Percentiles rank a stretch among this genome's conserved stretches.
These are phyloP conservation scores for Eucalyptus tenuipes DNA, from an alignment of 345 rosid genomes.

Conservation along the genomic window DNA sequence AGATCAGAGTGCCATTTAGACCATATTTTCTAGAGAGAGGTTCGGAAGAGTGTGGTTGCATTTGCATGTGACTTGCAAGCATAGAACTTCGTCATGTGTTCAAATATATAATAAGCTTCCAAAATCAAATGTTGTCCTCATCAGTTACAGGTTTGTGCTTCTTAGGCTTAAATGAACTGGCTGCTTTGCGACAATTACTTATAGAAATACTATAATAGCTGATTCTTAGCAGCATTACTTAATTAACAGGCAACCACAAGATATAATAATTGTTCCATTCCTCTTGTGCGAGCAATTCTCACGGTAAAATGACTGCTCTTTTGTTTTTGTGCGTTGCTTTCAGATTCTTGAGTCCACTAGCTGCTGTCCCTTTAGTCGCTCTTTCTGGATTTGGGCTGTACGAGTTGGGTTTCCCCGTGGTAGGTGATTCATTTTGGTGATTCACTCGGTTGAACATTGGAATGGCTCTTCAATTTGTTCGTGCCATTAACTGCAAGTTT, in stretches of 20 bases:
- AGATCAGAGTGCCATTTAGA: background rate
- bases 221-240: background rate
- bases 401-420: conserved; percentile 89
- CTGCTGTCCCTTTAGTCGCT: conserved; percentile 88
- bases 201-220: background rate
- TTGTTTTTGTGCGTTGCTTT: background rate
- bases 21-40: background rate
- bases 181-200: background rate
- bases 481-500: background rate
- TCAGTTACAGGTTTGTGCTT: background rate
- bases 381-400: conserved; percentile 92
- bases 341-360: conserved; percentile 83
- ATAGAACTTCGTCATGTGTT: background rate
- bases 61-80: background rate
- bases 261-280: background rate
- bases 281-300: background rate
- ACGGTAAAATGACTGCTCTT: background rate
- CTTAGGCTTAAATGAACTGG: background rate
- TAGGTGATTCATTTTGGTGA: conserved; percentile 7
- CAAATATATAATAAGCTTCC: background rate
- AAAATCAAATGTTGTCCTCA: background rate
- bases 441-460: background rate
- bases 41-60: background rate
- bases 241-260: background rate
- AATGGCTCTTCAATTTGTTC: background rate